These are phyloP conservation scores for Hyaloscypha variabilis DNA, from an alignment of 495 filamentous ascomycete genomes.

Conservation along the genomic window DNA sequence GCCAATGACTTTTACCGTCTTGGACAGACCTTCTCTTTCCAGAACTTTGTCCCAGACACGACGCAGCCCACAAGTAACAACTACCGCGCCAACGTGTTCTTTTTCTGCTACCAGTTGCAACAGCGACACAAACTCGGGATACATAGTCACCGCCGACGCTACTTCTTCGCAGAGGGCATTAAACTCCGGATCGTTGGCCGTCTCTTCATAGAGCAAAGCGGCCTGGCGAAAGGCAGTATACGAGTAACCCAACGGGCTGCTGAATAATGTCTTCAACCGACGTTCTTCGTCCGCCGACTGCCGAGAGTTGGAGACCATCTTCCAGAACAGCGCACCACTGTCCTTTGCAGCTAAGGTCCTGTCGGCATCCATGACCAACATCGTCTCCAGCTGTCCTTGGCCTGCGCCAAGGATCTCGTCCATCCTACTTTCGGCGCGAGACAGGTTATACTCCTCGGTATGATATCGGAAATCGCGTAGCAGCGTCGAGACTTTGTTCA, in stretches of 20 bases:
- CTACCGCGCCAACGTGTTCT: slow-evolving; percentile 49
- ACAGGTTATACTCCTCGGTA: slow-evolving; percentile 44
- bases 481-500: slow-evolving; percentile 32
- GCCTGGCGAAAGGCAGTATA: slow-evolving; percentile 62
- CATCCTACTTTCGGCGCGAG: slow-evolving; percentile 38
- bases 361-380: slow-evolving; percentile 62
- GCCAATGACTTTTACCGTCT: slow-evolving; percentile 55
- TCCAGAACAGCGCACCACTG: slow-evolving; percentile 58
- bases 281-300: slow-evolving; percentile 7
- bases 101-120: slow-evolving; percentile 41
- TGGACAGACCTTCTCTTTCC: slow-evolving; percentile 44
- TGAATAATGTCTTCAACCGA: slow-evolving; percentile 53
- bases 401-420: slow-evolving; percentile 38
- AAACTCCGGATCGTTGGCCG: slow-evolving; percentile 43
- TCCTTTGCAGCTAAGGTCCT: slow-evolving; percentile 58
- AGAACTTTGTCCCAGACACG: slow-evolving; percentile 62
- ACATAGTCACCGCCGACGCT: slow-evolving; percentile 45
- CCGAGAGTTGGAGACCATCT: slow-evolving; percentile 29
- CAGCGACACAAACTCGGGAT: slow-evolving; percentile 51
- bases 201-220: slow-evolving; percentile 57
- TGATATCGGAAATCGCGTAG: slow-evolving; percentile 45
- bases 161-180: slow-evolving; percentile 50
- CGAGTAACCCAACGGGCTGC: slow-evolving; percentile 51
- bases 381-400: slow-evolving; percentile 38
- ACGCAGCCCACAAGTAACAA: slow-evolving; percentile 61